phyloP scores from a whole-genome alignment of 176 grass and related monocot species.

The Juncus effusus region DNA sequence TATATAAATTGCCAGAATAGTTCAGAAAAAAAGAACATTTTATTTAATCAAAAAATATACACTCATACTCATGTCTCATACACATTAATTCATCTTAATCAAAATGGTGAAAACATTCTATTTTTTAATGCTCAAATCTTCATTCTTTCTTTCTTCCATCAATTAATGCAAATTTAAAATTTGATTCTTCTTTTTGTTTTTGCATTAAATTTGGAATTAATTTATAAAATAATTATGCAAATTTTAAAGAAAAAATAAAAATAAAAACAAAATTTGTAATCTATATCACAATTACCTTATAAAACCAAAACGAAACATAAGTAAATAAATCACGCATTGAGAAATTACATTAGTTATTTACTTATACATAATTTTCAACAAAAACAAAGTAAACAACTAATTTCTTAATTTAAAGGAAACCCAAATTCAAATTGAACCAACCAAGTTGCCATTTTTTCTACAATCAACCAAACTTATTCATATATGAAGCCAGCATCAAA shows the following conservation, averaged over 20 bases:
- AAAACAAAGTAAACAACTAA: neutral
- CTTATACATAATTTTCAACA: too few relatives aligned
- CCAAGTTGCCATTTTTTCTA: conserved; percentile 3
- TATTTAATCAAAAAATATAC: neutral
- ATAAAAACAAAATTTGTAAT: conserved; percentile 13
- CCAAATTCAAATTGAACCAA: neutral
- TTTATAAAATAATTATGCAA: neutral
- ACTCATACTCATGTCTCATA: conserved; percentile 4
- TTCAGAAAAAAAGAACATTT: conserved; percentile 11
- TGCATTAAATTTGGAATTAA: too few relatives aligned
- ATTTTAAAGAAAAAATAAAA: conserved; percentile 4
- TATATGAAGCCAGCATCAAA: neutral
- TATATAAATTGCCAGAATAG: neutral
- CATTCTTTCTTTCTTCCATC: conserved; percentile 26
- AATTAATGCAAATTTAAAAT: conserved; percentile 8
- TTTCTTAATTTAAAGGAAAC: neutral
- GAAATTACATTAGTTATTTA: too few relatives aligned
- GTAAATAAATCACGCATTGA: too few relatives aligned
- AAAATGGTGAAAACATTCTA: conserved; percentile 8
- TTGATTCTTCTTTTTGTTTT: too few relatives aligned
- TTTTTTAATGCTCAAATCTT: conserved; percentile 20
- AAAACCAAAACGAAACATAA: neutral
- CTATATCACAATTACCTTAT: conserved; percentile 8
- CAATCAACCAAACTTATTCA: neutral
- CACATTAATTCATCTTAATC: neutral